These are phyloP conservation scores for Arthrinium puccinioides DNA, from an alignment of 2,329 filamentous ascomycete genomes.

Conservation along the genomic window DNA sequence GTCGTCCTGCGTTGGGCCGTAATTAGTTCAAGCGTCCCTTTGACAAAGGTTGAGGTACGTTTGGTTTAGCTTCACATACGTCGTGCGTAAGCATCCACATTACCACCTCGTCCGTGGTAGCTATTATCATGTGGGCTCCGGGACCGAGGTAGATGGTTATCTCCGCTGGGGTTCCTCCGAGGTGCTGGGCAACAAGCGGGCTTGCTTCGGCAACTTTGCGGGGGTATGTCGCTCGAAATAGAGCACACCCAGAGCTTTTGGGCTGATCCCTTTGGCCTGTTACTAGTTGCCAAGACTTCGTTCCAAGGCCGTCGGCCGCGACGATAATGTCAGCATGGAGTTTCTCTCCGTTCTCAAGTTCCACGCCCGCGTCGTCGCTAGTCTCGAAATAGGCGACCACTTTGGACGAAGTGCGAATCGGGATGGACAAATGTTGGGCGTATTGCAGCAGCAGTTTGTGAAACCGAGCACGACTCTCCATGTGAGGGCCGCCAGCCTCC, in stretches of 20 bases:
- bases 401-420: not conserved
- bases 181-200: no score
- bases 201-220: not conserved
- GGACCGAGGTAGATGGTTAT: no score
- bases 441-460: not conserved
- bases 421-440: not conserved
- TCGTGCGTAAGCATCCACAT: no score
- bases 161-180: no score
- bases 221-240: not conserved
- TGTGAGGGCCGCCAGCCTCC: no score
- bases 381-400: not conserved
- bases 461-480: not conserved
- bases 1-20: not conserved
- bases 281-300: not conserved
- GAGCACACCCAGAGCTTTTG: not conserved
- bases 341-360: constrained; percentile 8
- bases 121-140: no score
- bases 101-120: no score
- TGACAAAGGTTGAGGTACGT: no score
- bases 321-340: constrained; percentile 1
- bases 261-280: not conserved
- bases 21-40: not conserved
- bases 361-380: constrained; percentile 10
- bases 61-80: no score
- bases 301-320: constrained; percentile 3